These are phyloP conservation scores for Pythium chondricola DNA, from an alignment of 352 stramenopile genomes.

Conservation along the genomic window DNA sequence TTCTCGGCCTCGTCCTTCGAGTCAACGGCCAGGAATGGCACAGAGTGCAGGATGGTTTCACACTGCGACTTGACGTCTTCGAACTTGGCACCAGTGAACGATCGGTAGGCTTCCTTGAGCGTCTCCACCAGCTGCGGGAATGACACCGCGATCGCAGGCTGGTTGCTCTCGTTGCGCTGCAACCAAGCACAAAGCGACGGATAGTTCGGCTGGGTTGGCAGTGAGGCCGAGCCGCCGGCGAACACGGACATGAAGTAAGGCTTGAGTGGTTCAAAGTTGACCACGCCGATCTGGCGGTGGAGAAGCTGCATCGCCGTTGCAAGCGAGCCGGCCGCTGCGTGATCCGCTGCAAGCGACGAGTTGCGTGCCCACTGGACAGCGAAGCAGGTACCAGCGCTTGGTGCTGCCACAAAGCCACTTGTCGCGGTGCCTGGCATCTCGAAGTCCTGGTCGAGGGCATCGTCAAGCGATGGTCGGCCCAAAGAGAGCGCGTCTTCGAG, in stretches of 20 bases:
- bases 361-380: conserved; percentile 93
- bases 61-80: conserved; percentile 94
- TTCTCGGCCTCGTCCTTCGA: conserved; percentile 90
- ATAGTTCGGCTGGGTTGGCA: conserved; percentile 82
- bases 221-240: conserved; percentile 63
- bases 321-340: conserved; percentile 95
- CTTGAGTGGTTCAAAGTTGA: conserved; percentile 96
- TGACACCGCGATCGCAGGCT: conserved; percentile 88
- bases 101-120: conserved; percentile 94
- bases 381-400: conserved; percentile 83
- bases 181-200: conserved; percentile 73
- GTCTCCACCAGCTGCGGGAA: conserved; percentile 89
- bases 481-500: conserved; percentile 71
- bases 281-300: conserved; percentile 98
- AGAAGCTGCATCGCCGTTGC: conserved; percentile 97
- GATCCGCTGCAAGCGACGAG: conserved; percentile 96
- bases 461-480: conserved; percentile 36
- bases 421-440: conserved; percentile 14
- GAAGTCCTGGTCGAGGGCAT: conserved; percentile 56
- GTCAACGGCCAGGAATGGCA: conserved; percentile 94
- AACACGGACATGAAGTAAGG: conserved; percentile 83
- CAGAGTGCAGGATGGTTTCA: conserved; percentile 89
- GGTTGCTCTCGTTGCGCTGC: conserved; percentile 79
- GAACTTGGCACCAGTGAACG: conserved; percentile 98
- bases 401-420: conserved; percentile 87